phyloP scores from a whole-genome alignment of 495 filamentous ascomycete genomes.

The Xylaria intraflava region DNA sequence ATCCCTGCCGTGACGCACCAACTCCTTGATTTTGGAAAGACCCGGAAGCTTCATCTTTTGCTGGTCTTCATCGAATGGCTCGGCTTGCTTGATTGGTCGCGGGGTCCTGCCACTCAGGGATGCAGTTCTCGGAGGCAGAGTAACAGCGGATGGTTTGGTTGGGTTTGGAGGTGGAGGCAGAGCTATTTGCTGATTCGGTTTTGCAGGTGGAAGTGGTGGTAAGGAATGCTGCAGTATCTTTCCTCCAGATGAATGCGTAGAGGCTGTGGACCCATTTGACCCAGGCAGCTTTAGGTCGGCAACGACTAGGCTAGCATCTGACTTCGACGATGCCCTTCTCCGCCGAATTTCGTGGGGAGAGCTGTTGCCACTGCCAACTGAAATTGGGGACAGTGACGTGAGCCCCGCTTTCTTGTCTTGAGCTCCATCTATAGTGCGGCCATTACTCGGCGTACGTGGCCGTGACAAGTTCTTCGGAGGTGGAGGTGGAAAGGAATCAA shows the following conservation, averaged over 20 bases:
- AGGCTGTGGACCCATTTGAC: conserved; percentile 42
- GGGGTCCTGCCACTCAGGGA: conserved; percentile 23
- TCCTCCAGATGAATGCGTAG: conserved; percentile 15
- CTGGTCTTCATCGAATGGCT: conserved; percentile 12
- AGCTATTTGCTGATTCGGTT: neutral
- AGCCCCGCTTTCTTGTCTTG: conserved; percentile 1
- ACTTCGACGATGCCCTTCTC: conserved; percentile 36
- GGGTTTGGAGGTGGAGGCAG: conserved; percentile 11
- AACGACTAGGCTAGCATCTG: conserved; percentile 34
- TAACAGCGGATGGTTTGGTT: neutral
- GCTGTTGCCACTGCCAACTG: conserved; percentile 8
- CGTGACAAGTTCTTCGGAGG: conserved; percentile 32
- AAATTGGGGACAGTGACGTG: conserved; percentile 6
- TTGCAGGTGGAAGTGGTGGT: conserved; percentile 9
- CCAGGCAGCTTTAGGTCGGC: conserved; percentile 37
- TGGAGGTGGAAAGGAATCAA: conserved; percentile 28
- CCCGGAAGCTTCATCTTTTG: conserved; percentile 21
- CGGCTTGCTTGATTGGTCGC: conserved; percentile 14
- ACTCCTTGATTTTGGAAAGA: conserved; percentile 8
- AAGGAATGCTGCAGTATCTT: conserved; percentile 11
- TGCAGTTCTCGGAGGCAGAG: conserved; percentile 21
- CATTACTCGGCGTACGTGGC: conserved; percentile 13
- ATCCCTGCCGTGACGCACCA: conserved; percentile 4
- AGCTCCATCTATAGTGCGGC: neutral
- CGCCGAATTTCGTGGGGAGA: conserved; percentile 40